Conservation (phyloP, 768 basidiomycete species). For the Kwoniella bestiolae region DNA sequence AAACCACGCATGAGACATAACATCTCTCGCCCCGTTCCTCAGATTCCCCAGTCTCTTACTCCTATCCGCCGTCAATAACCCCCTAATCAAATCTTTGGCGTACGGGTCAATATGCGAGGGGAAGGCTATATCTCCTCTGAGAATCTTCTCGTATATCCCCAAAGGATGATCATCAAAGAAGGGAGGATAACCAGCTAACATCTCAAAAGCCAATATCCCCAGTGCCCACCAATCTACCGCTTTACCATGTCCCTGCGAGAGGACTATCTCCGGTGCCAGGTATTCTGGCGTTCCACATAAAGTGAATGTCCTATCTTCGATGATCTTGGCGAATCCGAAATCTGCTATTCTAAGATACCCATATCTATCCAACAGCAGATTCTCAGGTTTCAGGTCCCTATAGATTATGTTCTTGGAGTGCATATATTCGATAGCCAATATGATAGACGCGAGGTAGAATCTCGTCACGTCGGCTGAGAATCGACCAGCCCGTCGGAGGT, state of each 20-base stretch:
- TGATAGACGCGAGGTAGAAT: constrained; percentile 95
- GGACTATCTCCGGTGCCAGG: constrained; percentile 96
- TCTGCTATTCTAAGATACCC: constrained; percentile 95
- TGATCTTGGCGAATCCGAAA: constrained; percentile 97
- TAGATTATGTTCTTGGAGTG: constrained; percentile 98
- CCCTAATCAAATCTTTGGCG: constrained; percentile 83
- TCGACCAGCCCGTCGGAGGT: constrained; percentile 83
- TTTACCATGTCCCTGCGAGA: constrained; percentile 95
- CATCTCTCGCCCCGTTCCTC: constrained; percentile 86
- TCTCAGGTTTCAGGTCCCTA: constrained; percentile 98
- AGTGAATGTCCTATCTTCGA: constrained; percentile 97
- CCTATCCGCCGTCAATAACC: constrained; percentile 88
- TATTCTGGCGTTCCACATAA: constrained; percentile 74
- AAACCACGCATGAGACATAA: constrained; percentile 92
- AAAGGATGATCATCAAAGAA: constrained; percentile 98
- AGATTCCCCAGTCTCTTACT: constrained; percentile 90
- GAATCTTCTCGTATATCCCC: constrained; percentile 97
- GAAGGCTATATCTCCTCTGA: constrained; percentile 85
- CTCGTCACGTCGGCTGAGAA: constrained; percentile 97
- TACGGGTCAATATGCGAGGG: constrained; percentile 87
- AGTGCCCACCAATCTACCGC: constrained; percentile 99
- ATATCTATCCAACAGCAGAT: constrained; percentile 88
- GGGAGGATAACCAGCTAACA: constrained; percentile 97
- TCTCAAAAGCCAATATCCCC: constrained; percentile 95
- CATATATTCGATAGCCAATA: constrained; percentile 90